A percentile compares a stretch with the other conserved stretches of the same genome.
Evolutionary conservation across 164 flowering plant species (phyloP).

Genomic region (Hamamelis virginiana): DNA sequence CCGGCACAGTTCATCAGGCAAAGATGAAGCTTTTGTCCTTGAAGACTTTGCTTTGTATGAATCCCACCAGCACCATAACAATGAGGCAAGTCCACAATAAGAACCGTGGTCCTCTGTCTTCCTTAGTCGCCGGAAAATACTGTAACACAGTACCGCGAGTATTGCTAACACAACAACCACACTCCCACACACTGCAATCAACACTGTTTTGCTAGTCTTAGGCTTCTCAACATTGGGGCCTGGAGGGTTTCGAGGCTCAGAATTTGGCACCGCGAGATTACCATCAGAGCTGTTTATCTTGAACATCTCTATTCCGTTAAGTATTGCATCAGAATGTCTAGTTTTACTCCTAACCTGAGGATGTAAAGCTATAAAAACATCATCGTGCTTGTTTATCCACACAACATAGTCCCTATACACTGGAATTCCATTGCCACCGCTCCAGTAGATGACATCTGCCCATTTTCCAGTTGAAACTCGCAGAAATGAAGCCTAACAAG

Average conservation of each 20-base stretch:
- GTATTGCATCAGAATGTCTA: constrained; percentile 22
- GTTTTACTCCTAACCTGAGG: neutral
- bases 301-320: constrained; percentile 57
- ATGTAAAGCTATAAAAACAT: constrained; percentile 30
- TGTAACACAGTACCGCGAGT: too few relatives aligned
- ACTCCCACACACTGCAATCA: neutral
- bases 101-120: neutral
- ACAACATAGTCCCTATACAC: constrained; percentile 30
- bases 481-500: constrained; percentile 46
- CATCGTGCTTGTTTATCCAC: neutral
- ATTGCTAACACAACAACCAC: too few relatives aligned
- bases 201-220: neutral
- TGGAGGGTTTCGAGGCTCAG: neutral
- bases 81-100: constrained; percentile 8
- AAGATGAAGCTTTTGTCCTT: constrained; percentile 1
- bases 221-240: neutral
- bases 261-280: constrained; percentile 23
- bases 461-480: constrained; percentile 8
- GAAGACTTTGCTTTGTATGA: constrained; percentile 5
- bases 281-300: constrained; percentile 33
- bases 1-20: constrained; percentile 22
- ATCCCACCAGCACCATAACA: neutral
- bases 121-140: neutral
- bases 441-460: constrained; percentile 21
- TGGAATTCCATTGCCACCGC: constrained; percentile 21